Base-by-base conservation (phyloP, 441 rosid species). In the Populus tomentosa region DNA sequence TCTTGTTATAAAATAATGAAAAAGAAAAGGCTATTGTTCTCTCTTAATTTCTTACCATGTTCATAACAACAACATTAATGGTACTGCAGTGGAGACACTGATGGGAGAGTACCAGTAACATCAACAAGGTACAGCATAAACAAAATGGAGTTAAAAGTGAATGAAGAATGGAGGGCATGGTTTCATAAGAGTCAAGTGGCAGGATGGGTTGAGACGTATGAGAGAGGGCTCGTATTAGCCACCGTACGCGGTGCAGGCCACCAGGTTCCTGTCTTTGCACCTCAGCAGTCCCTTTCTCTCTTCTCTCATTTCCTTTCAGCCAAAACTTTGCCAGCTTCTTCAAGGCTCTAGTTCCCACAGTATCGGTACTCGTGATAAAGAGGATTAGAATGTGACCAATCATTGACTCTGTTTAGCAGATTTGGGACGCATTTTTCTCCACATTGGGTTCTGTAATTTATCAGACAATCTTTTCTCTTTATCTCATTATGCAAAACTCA, bases 191-290 rank as follows among this genome's bases (percentile, higher is more conserved):
- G 32, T 67, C 84, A 91, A 87, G 97, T 94, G 38, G 87, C 90
- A 38, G 98, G 98, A 2, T 94, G 98, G 98, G 77, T 84, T 72
- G 94, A 92, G 83, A 94, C 87, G 76, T 94, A 92, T 73, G 84
- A 87, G 38, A 94, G 95, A 10, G 94, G 92, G 0, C 83, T 94
- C 14, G 87, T 90, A 4, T 89, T 90, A 72, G 93, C 93, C 18
- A 94, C 97, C 10, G 86, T 94, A 30, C 85, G 93, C 80, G 98
- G 97, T 74, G 98, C 98, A 9, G 98, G 98, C 36, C 98, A 94
- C 75, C 95, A 92, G 0, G 98, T 92, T 40, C 98, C 98, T 5
- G 26, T 80, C 78, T 89, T 92, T 82, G 92, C 93, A 78, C 98
- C 97, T 26, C 86, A 91, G 24, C 88, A 85, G 65, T 92, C 98